phyloP scores from a whole-genome alignment of 2,329 filamentous ascomycete genomes.

The Thielaviopsis musarum region DNA sequence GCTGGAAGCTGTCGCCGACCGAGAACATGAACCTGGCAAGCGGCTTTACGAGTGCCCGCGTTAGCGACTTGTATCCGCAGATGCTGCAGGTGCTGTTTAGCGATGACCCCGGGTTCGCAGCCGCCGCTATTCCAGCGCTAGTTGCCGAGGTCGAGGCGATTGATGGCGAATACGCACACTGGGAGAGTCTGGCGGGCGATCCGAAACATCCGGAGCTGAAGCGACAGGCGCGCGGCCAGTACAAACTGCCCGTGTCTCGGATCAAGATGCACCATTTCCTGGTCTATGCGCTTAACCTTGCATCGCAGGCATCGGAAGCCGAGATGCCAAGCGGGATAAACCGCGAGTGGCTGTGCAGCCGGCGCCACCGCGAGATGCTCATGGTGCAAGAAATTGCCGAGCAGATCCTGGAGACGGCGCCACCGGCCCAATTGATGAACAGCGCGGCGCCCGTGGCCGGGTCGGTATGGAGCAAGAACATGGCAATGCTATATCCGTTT shows the following conservation, averaged over 20 bases:
- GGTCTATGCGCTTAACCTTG: constrained; percentile 7
- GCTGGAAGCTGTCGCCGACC: background rate
- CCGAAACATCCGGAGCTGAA: background rate
- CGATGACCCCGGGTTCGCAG: constrained; percentile 4
- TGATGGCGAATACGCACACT: constrained; percentile 1
- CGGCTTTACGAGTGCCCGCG: constrained; percentile 2
- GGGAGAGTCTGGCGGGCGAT: background rate
- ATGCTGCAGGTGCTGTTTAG: constrained; percentile 1
- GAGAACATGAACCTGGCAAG: constrained; percentile 2
- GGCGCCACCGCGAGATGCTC: constrained; percentile 1
- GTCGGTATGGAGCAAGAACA: constrained; percentile 7
- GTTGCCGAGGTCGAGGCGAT: background rate
- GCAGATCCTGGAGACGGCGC: constrained; percentile 3
- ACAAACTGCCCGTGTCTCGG: constrained; percentile 8
- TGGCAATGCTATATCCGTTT: constrained; percentile 12
- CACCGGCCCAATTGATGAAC: background rate
- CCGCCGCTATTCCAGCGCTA: background rate
- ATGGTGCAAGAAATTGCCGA: constrained; percentile 5
- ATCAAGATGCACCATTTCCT: constrained; percentile 10
- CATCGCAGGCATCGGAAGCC: background rate
- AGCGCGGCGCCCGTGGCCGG: background rate
- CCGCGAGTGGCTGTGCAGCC: background rate
- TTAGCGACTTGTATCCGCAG: constrained; percentile 6
- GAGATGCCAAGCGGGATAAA: background rate
- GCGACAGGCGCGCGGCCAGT: background rate